Conservation (phyloP, 1,284 basidiomycete species). For the Pseudozyma sp. region DNA sequence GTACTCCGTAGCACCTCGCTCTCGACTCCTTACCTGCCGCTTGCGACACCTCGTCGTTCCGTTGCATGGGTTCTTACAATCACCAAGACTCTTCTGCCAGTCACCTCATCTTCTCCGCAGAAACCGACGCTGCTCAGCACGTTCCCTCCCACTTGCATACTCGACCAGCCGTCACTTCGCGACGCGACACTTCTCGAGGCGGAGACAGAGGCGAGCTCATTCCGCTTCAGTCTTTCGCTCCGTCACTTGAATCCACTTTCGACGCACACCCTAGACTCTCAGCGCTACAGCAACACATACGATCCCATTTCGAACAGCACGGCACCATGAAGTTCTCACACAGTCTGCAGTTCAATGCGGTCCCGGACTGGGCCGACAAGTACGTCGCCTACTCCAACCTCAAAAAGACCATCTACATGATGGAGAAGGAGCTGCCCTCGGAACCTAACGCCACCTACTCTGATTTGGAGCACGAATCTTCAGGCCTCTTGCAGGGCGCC, state of each 20-base stretch:
- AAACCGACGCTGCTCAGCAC: background rate
- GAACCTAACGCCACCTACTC: constrained; percentile 31
- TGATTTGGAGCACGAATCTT: constrained; percentile 63
- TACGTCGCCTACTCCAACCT: constrained; percentile 75
- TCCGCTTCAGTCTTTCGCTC: constrained; percentile 37
- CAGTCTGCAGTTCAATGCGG: constrained; percentile 90
- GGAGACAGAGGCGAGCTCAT: constrained; percentile 36
- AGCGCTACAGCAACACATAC: constrained; percentile 15
- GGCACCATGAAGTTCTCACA: constrained; percentile 70
- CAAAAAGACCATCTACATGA: constrained; percentile 67
- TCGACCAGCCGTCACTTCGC: background rate
- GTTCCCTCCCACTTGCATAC: background rate
- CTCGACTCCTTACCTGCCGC: background rate
- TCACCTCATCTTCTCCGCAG: constrained; percentile 6
- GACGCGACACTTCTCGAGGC: background rate
- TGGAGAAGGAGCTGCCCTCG: constrained; percentile 61
- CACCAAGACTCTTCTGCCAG: constrained; percentile 6
- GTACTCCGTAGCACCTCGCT: constrained; percentile 6
- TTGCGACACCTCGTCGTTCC: constrained; percentile 5
- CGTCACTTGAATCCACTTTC: constrained; percentile 8
- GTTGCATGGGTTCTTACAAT: constrained; percentile 23
- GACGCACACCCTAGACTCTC: constrained; percentile 12
- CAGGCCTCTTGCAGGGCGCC: constrained; percentile 43
- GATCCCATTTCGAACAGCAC: constrained; percentile 15
- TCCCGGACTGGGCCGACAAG: constrained; percentile 93